phyloP scores from a whole-genome alignment of 2,329 filamentous ascomycete genomes.

The Xylaria sp. region DNA sequence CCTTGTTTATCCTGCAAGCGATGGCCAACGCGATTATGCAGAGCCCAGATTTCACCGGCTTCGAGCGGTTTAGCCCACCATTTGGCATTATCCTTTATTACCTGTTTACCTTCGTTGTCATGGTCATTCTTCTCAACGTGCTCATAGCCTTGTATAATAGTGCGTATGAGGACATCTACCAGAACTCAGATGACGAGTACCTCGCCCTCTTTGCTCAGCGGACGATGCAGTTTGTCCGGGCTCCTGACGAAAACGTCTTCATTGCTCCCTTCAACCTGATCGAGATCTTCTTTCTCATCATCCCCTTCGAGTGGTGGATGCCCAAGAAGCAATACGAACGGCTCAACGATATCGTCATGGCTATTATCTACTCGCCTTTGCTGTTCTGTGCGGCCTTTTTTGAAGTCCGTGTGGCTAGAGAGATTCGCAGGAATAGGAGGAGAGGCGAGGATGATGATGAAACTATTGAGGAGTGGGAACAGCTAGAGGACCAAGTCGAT shows the following conservation, averaged over 20 bases:
- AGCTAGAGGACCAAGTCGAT: constrained; percentile 72
- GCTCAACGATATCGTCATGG: constrained; percentile 91
- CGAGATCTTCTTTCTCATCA: constrained; percentile 77
- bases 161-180: constrained; percentile 92
- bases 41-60: constrained; percentile 85
- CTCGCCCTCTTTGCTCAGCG: constrained; percentile 92
- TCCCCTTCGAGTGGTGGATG: constrained; percentile 97
- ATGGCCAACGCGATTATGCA: constrained; percentile 94
- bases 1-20: constrained; percentile 74
- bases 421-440: constrained; percentile 74
- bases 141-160: constrained; percentile 97
- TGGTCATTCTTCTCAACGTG: constrained; percentile 91
- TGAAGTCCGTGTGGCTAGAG: constrained; percentile 68
- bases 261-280: constrained; percentile 95
- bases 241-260: constrained; percentile 97
- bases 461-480: constrained; percentile 90
- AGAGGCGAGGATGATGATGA: constrained; percentile 91
- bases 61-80: constrained; percentile 88
- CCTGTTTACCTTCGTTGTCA: constrained; percentile 95
- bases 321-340: constrained; percentile 72
- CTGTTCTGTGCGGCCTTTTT: constrained; percentile 77
- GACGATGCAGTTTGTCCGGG: constrained; percentile 95
- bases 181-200: constrained; percentile 93
- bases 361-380: constrained; percentile 80
- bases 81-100: constrained; percentile 97